phyloP scores from a whole-genome alignment of 2,329 filamentous ascomycete genomes.

The Bertia moriformis region DNA sequence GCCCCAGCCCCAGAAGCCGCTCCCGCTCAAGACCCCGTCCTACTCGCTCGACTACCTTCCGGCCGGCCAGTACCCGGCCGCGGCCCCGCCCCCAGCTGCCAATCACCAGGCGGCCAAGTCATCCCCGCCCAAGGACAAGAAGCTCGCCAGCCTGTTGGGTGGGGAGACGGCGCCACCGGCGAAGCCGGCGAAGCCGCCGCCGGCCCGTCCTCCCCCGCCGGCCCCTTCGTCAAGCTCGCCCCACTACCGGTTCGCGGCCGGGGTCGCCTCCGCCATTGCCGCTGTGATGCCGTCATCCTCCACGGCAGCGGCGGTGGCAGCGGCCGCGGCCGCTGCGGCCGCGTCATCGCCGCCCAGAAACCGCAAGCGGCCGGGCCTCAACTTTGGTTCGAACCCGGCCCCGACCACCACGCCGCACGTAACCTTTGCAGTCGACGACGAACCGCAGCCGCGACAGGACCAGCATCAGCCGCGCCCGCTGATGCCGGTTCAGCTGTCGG shows the following conservation, averaged over 20 bases:
- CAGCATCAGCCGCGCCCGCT: too few relatives aligned
- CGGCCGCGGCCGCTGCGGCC: conserved; percentile 3
- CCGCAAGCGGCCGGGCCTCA: conserved; percentile 40
- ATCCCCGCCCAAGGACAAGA: too few relatives aligned
- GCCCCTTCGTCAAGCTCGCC: conserved; percentile 26
- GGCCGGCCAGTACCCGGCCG: conserved; percentile 37
- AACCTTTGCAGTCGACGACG: conserved; percentile 32
- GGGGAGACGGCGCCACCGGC: too few relatives aligned
- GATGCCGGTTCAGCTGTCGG: conserved; percentile 33
- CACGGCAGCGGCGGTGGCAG: conserved; percentile 3
- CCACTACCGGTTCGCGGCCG: conserved; percentile 20
- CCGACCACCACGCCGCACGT: conserved; percentile 34
- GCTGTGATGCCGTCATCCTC: too few relatives aligned
- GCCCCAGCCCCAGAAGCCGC: conserved; percentile 42
- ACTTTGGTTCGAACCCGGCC: conserved; percentile 45
- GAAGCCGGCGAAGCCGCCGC: too few relatives aligned
- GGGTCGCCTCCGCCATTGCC: too few relatives aligned
- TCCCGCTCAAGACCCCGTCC: conserved; percentile 49
- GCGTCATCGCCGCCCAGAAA: conserved; percentile 3
- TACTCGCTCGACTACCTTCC: conserved; percentile 57
- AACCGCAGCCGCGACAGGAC: conserved; percentile 27
- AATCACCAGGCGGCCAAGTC: conserved; percentile 47
- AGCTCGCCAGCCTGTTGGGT: too few relatives aligned
- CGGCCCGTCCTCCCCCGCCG: conserved; percentile 38
- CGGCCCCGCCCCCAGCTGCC: conserved; percentile 38